Conservation (phyloP, 2,329 filamentous ascomycete species). For the Sporothrix schenckii region DNA sequence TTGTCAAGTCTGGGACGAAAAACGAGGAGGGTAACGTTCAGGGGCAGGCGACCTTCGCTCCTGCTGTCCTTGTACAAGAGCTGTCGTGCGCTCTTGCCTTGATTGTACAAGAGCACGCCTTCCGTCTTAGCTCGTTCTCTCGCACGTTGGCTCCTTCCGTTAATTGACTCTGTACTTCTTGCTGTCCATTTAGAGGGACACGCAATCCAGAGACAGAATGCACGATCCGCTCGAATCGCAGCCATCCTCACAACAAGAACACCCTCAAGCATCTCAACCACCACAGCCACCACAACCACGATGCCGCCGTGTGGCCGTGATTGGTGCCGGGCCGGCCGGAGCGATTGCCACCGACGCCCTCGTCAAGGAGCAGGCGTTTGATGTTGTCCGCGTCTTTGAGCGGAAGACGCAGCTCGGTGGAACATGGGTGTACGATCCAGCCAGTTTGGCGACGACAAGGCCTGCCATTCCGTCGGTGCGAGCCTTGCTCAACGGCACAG, state of each 20-base stretch:
- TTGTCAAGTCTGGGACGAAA: too few species aligned
- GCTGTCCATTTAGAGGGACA: too few species aligned
- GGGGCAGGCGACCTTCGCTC: not conserved
- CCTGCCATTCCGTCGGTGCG: not conserved
- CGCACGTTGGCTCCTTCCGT: not conserved
- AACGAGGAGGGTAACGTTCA: not conserved
- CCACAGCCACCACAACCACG: not conserved
- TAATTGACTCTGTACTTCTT: not conserved
- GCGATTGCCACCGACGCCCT: constrained; percentile 30
- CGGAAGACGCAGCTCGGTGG: constrained; percentile 41
- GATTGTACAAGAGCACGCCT: constrained; percentile 22
- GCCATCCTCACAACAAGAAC: not conserved
- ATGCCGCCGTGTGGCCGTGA: constrained; percentile 45
- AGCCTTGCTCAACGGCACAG: not conserved
- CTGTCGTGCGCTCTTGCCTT: constrained; percentile 1
- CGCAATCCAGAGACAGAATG: not conserved
- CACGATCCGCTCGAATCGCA: not conserved
- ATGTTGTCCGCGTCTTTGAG: constrained; percentile 49
- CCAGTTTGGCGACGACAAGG: too few species aligned
- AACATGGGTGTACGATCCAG: constrained; percentile 38
- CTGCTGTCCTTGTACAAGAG: not conserved
- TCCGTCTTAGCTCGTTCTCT: not conserved
- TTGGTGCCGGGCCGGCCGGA: constrained; percentile 51
- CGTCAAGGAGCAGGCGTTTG: constrained; percentile 48
- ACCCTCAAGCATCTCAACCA: not conserved